Evolutionary conservation across 331 rosid genomes (phyloP), one percentile per base, ranked within the genome.

Genomic region (Erythrophleum ivorense): DNA sequence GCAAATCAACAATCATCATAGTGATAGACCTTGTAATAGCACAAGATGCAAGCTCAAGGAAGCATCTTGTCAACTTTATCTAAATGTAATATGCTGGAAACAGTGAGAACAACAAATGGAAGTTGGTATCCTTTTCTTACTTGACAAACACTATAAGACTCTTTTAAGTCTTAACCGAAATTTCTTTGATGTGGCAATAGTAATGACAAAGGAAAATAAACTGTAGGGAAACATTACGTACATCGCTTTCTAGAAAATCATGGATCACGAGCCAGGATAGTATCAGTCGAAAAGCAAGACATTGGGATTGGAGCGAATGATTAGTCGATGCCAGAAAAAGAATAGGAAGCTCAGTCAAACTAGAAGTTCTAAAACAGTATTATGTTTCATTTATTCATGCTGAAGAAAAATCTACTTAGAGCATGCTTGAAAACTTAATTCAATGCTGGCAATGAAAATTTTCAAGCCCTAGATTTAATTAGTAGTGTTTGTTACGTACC

Each of bases 291-390:
- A 80, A 63, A 83, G 88, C 60, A 58, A 67, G 58, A 77, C 85
- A 85, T 88, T 40, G 91, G 88, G 88, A 85, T 83, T 77, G 74
- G 78, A 71, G 81, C 66, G 68, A 13, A 41, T n/a, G 85, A 41
- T 40, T 72, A 76, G 81, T 41, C n/a, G 16, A 43, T 73, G 38
- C 58, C 13, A 65, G 73, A 75, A 70, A 74, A 85, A 60, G 67
- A 59, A 46, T 62, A 64, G 73, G 70, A 80, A 68, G 45, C 58
- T 77, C 6, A n/a, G 50, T 72, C 52, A 2, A 74, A 76, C 59
- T 9, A 54, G 59, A 85, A 78, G 72, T 80, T 83, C 52, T 49
- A 48, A 52, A 64, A 38, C 45, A 58, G 71, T 54, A 62, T 63
- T 24, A 66, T 71, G 73, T 76, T 71, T 71, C 76, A 58, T 49